Evolutionary conservation across 2,329 filamentous ascomycete species (phyloP).

Genomic region (Colletotrichum coccodes): DNA sequence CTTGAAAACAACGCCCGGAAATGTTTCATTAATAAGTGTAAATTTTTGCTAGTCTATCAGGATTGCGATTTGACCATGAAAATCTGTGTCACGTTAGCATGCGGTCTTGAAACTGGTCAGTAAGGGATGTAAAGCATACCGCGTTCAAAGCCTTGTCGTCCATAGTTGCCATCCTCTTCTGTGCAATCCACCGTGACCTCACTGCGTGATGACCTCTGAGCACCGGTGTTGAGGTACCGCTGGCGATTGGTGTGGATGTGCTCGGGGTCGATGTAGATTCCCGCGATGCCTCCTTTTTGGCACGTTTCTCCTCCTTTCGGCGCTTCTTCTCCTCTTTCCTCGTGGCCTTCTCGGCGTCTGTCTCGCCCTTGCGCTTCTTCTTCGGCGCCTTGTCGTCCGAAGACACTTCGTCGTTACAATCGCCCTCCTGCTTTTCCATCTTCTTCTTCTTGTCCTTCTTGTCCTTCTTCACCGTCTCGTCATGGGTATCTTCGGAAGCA

Average conservation of each 20-base stretch:
- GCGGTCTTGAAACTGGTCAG: not conserved
- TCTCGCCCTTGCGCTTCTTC: slow-evolving; percentile 39
- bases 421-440: slow-evolving; percentile 49
- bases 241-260: slow-evolving; percentile 51
- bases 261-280: slow-evolving; percentile 40
- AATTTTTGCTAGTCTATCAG: slow-evolving; percentile 10
- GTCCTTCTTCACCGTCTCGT: slow-evolving; percentile 35
- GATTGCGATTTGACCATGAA: slow-evolving; percentile 70
- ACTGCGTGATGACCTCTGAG: slow-evolving; percentile 75
- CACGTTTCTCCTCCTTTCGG: slow-evolving; percentile 52
- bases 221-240: slow-evolving; percentile 55
- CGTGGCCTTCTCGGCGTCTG: slow-evolving; percentile 51
- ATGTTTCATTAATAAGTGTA: not conserved
- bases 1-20: not conserved
- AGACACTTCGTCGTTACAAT: slow-evolving; percentile 38
- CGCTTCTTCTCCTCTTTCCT: slow-evolving; percentile 62
- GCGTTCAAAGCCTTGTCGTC: slow-evolving; percentile 88
- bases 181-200: slow-evolving; percentile 84
- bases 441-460: slow-evolving; percentile 42
- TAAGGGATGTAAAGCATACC: slow-evolving; percentile 57
- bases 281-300: slow-evolving; percentile 46
- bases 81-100: slow-evolving; percentile 58
- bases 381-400: slow-evolving; percentile 42
- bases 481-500: slow-evolving; percentile 37
- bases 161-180: slow-evolving; percentile 86